Percentiles rank a stretch among this genome's conserved stretches.
Evolutionary conservation across 1,139 yeast species (phyloP).

Genomic region (Diutina scorzettiae): DNA sequence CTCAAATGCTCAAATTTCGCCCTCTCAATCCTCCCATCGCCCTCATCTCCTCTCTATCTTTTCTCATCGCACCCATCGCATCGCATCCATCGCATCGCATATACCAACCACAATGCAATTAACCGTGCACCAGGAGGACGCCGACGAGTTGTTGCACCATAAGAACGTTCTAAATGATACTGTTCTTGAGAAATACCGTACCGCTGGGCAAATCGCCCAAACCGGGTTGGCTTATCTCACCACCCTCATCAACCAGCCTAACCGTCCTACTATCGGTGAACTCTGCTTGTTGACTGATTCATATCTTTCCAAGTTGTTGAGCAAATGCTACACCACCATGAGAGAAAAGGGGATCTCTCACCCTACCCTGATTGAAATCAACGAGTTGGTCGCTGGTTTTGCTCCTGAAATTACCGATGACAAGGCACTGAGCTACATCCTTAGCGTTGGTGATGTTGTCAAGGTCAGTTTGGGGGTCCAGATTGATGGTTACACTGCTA

Average conservation of each 20-base stretch:
- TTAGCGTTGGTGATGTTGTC: conserved; percentile 72
- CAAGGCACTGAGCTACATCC: conserved; percentile 28
- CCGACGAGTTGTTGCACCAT: conserved; percentile 60
- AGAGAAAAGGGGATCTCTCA: conserved; percentile 80
- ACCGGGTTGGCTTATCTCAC: conserved; percentile 62
- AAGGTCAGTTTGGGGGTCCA: conserved; percentile 81
- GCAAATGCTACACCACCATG: conserved; percentile 41
- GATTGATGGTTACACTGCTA: conserved; percentile 88
- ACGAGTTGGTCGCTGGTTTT: conserved; percentile 66
- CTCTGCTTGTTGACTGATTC: conserved; percentile 76
- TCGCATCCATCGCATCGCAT: conserved; percentile 4
- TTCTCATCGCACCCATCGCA: background rate
- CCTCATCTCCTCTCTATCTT: background rate
- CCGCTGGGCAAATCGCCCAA: conserved; percentile 88
- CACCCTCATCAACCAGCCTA: conserved; percentile 41
- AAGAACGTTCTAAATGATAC: conserved; percentile 54
- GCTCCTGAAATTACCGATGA: conserved; percentile 74
- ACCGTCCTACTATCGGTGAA: conserved; percentile 52
- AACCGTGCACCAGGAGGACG: conserved; percentile 59
- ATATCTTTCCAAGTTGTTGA: conserved; percentile 45
- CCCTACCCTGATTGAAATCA: conserved; percentile 84
- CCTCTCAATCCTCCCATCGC: background rate
- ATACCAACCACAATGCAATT: conserved; percentile 39
- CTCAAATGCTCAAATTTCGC: too few relatives aligned
- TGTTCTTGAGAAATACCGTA: conserved; percentile 69